phyloP scores from a whole-genome alignment of 2,329 filamentous ascomycete genomes.

The Botrytis galanthina region DNA sequence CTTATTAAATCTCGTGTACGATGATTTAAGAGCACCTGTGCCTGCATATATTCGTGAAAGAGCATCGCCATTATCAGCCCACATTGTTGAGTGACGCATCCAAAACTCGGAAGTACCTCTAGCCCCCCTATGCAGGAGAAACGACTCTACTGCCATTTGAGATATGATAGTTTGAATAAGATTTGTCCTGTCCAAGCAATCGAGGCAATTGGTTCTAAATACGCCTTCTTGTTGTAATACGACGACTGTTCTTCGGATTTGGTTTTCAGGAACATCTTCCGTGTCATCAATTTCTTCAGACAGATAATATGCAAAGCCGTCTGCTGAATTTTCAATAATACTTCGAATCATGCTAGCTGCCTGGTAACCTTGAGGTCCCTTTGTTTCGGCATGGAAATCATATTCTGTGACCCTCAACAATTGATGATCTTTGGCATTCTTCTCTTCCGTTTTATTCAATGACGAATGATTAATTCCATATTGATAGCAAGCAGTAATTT shows the following conservation, averaged over 20 bases:
- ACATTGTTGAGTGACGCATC: conserved; percentile 86
- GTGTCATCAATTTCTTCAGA: conserved; percentile 61
- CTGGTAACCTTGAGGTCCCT: conserved; percentile 81
- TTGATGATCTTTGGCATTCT: conserved; percentile 63
- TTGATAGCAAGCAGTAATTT: conserved; percentile 77
- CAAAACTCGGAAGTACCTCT: conserved; percentile 77
- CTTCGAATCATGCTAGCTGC: conserved; percentile 80
- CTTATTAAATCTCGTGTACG: conserved; percentile 90
- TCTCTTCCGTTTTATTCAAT: conserved; percentile 58
- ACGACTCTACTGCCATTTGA: conserved; percentile 85
- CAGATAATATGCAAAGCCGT: conserved; percentile 90
- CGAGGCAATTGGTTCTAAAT: conserved; percentile 92
- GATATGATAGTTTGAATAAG: conserved; percentile 94
- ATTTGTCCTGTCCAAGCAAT: conserved; percentile 94
- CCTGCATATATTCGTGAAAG: conserved; percentile 95
- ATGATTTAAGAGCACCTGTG: conserved; percentile 91
- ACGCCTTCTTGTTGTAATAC: conserved; percentile 92
- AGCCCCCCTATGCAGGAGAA: conserved; percentile 70
- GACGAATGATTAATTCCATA: conserved; percentile 73
- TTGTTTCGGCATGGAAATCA: conserved; percentile 94
- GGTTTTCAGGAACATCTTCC: conserved; percentile 42
- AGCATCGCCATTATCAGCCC: conserved; percentile 96
- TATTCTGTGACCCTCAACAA: conserved; percentile 82
- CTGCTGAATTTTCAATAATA: conserved; percentile 74
- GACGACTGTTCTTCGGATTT: conserved; percentile 52